Percentiles rank a stretch among this genome's conserved stretches.
Conservation (phyloP, 805 yeast genomes). For the Candida silvicultrix region DNA sequence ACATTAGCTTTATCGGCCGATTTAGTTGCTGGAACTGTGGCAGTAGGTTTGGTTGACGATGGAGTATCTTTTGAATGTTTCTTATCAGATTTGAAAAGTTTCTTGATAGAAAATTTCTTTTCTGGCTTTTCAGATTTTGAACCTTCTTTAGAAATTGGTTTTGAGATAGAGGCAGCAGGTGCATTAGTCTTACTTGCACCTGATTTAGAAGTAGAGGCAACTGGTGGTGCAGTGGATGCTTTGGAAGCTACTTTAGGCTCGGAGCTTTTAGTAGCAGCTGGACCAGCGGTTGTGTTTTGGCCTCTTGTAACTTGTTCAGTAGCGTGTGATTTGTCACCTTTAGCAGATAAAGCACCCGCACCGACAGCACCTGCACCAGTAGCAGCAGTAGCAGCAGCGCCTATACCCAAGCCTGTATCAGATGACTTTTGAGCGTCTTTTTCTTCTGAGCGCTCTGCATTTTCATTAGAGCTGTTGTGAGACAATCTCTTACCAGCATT, state of each 20-base stretch:
- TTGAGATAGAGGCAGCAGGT: not conserved
- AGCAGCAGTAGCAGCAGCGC: not conserved
- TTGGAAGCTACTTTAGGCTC: not conserved
- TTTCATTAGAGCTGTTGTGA: not conserved
- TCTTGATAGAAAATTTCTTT: not conserved
- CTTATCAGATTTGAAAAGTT: not conserved
- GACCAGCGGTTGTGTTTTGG: not conserved
- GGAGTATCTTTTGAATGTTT: not conserved
- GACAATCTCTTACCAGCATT: conserved; percentile 7
- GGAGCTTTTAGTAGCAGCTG: not conserved
- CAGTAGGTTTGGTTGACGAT: not conserved
- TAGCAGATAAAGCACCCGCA: not conserved
- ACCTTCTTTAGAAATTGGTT: not conserved
- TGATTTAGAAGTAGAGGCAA: not conserved
- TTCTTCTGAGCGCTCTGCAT: not conserved
- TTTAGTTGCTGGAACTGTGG: not conserved
- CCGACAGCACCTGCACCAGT: not conserved
- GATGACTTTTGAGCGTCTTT: not conserved
- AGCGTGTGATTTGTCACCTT: not conserved
- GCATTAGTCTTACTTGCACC: not conserved
- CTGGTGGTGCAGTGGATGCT: not conserved
- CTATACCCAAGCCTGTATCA: not conserved
- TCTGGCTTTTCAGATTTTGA: not conserved
- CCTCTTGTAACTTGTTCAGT: not conserved
- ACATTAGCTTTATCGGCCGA: not conserved